Conservation (phyloP, 495 filamentous ascomycete species). For the Aspergillus homomorphus region DNA sequence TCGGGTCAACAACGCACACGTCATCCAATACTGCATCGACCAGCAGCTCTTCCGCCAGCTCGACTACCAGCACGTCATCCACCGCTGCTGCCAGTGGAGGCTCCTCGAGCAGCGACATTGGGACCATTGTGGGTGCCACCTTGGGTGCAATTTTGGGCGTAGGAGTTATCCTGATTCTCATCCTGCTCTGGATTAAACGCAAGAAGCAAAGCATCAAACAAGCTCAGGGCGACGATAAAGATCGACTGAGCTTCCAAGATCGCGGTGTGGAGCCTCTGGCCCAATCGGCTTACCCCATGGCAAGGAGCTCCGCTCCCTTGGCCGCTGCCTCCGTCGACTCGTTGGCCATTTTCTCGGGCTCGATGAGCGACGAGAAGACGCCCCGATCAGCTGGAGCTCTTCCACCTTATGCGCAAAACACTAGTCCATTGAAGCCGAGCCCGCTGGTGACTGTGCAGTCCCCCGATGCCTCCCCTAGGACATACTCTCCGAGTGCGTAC, state of each 20-base stretch:
- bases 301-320: constrained; percentile 36
- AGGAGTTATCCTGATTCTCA: constrained; percentile 61
- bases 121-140: constrained; percentile 71
- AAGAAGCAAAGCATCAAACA: constrained; percentile 52
- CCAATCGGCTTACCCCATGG: constrained; percentile 44
- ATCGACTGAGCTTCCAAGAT: constrained; percentile 63
- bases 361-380: constrained; percentile 36
- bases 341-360: constrained; percentile 44
- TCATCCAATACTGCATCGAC: constrained; percentile 35
- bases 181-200: constrained; percentile 67
- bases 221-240: constrained; percentile 54
- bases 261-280: constrained; percentile 53
- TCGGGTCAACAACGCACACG: constrained; percentile 34
- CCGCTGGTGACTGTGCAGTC: constrained; percentile 38
- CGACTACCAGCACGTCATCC: constrained; percentile 22
- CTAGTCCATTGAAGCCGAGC: constrained; percentile 23
- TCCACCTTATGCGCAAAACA: constrained; percentile 22
- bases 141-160: constrained; percentile 75
- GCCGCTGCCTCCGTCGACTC: constrained; percentile 48
- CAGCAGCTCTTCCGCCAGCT: constrained; percentile 35
- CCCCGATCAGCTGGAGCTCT: constrained; percentile 26
- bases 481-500: constrained; percentile 22
- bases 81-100: constrained; percentile 27
- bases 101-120: constrained; percentile 36
- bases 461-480: constrained; percentile 20